These are phyloP conservation scores for Cordyceps militaris DNA, from an alignment of 2,329 filamentous ascomycete genomes.

Conservation along the genomic window DNA sequence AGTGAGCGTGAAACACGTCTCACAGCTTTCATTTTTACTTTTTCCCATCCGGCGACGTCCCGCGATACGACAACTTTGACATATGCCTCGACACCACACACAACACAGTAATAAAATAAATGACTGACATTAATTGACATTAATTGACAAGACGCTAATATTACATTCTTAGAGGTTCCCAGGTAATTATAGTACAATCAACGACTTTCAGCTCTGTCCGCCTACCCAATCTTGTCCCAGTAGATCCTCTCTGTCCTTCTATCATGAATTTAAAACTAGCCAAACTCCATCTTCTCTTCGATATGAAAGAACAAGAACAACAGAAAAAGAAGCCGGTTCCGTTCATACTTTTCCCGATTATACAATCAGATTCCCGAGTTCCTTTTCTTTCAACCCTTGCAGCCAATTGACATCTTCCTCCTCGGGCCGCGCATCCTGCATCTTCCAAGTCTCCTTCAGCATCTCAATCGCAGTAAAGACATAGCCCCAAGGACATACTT, in stretches of 20 bases:
- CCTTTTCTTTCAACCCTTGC: constrained; percentile 34
- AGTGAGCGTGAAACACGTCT: background rate
- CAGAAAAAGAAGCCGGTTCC: background rate
- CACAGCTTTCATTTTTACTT: no score
- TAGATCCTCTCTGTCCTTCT: background rate
- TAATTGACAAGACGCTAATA: background rate
- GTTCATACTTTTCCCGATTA: constrained; percentile 18
- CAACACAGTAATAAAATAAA: no score
- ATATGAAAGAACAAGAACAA: background rate
- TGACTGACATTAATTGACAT: no score
- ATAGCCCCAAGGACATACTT: constrained; percentile 43
- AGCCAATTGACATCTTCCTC: constrained; percentile 32
- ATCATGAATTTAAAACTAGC: background rate
- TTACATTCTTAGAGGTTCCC: background rate
- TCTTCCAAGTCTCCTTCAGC: constrained; percentile 39
- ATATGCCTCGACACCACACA: no score
- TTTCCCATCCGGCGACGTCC: no score
- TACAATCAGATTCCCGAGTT: constrained; percentile 41
- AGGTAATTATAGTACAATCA: background rate
- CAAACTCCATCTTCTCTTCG: background rate
- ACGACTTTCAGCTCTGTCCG: background rate
- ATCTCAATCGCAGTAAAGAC: constrained; percentile 43
- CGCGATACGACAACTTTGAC: no score
- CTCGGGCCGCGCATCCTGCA: constrained; percentile 28
- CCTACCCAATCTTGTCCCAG: background rate